Conservation (phyloP, 305 asterid genomes). For the Caryopteris hybrid region DNA sequence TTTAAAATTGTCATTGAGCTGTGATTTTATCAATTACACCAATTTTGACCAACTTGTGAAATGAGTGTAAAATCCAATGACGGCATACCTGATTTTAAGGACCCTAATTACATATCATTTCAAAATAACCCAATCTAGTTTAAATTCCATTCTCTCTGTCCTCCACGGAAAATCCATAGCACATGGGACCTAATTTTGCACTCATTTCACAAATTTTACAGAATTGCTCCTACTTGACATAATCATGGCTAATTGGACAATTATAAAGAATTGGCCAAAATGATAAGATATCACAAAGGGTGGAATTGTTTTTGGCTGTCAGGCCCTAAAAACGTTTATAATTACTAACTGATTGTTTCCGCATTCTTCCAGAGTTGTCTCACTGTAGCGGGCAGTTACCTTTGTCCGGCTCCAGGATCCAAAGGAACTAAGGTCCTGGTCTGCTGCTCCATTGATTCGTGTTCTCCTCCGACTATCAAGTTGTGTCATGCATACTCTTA, state of each 20-base stretch:
- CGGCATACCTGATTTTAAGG: background rate
- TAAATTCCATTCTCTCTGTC: background rate
- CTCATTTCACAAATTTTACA: background rate
- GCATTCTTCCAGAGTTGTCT: conserved; percentile 57
- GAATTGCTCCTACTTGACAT: background rate
- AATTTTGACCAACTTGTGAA: background rate
- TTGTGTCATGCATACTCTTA: conserved; percentile 16
- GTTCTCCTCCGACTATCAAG: conserved; percentile 39
- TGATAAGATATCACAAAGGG: background rate
- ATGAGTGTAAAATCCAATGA: background rate
- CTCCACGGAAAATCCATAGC: background rate
- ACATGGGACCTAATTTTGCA: background rate
- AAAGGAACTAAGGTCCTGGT: conserved; percentile 70
- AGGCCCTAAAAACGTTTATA: background rate
- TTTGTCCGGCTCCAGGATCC: conserved; percentile 95
- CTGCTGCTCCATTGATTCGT: conserved; percentile 50
- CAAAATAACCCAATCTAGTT: background rate
- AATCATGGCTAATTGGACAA: background rate
- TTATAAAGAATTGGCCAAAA: background rate
- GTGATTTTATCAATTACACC: background rate
- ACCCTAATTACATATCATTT: background rate
- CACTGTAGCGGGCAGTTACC: conserved; percentile 84
- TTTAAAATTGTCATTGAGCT: background rate
- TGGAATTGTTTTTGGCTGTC: background rate
- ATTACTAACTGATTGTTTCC: conserved; percentile 11